Base-by-base conservation (phyloP, 2,329 filamentous ascomycete species). In the Tympanopsis confertula region DNA sequence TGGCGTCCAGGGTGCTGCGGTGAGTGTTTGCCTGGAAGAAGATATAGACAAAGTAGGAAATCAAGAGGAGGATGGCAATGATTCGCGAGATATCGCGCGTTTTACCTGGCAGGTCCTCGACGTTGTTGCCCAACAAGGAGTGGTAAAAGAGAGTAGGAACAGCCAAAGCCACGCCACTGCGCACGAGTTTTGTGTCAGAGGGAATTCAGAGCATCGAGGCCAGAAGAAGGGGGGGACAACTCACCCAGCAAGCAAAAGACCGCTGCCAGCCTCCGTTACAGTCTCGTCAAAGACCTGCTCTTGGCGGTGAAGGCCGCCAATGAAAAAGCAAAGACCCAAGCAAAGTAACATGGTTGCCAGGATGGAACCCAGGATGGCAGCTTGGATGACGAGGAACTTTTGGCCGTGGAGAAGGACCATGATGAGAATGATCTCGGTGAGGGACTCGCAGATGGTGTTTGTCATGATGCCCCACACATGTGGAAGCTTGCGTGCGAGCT, bases 381-480 rank as follows among this genome's bases (percentile, higher is more conserved):
- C 84, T 51, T 86, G 76, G 47, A 93, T 85, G 47, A 91, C 82
- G n/a, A 70, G 66, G 42, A 81, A 78, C 54, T 64, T 57, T 37
- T 65, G 46, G 2, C 63, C 56, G 10, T 54, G 55, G 4, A 91
- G 66, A 33, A 93, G 61, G 2, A 88, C 72, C 65, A 89, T 81
- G 58, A 93, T 91, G 20, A 93, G 62, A 35, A 93, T 73, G 40
- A 93, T 80, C 53, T 94, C 86, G 38, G 91, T 84, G 7, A 87
- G 60, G 1, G 82, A 84, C 2, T 82, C 83, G 37, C n/a, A 19
- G 20, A 13, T n/a, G 15, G 71, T 76, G 50, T 79, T 74, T 13
- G 66, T 53, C 42, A 84, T 54, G 10, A 83, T 68, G 19, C 78
- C 79, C 36, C 78, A 57, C 5, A 86, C 82, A 49, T 84, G 84